phyloP scores from a whole-genome alignment of 2,329 filamentous ascomycete genomes.

The Stemphylium vesicarium region DNA sequence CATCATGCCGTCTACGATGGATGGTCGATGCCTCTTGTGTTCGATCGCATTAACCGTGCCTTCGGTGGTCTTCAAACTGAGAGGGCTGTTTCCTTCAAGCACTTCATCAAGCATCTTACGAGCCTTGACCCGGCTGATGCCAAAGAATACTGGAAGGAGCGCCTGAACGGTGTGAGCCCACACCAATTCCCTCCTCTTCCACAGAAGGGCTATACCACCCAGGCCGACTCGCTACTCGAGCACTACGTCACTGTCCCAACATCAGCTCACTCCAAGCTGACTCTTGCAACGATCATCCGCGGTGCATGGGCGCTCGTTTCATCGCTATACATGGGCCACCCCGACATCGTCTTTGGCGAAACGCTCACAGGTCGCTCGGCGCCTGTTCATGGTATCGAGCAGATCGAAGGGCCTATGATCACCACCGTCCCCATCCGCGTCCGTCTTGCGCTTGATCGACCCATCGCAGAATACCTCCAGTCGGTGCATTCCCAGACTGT shows the following conservation, averaged over 20 bases:
- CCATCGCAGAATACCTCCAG: constrained; percentile 61
- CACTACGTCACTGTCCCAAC: constrained; percentile 52
- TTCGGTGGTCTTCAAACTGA: constrained; percentile 36
- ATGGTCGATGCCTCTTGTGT: constrained; percentile 48
- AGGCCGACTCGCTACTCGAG: constrained; percentile 59
- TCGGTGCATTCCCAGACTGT: constrained; percentile 64
- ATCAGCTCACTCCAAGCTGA: constrained; percentile 50
- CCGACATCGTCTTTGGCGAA: constrained; percentile 64
- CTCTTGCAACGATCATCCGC: constrained; percentile 59
- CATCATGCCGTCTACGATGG: constrained; percentile 63
- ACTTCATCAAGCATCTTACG: constrained; percentile 58
- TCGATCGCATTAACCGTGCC: constrained; percentile 43
- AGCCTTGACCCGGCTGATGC: constrained; percentile 50
- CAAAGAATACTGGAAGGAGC: constrained; percentile 56
- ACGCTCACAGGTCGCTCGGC: constrained; percentile 64
- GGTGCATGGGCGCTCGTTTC: constrained; percentile 67
- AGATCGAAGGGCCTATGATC: constrained; percentile 67
- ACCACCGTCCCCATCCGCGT: constrained; percentile 65
- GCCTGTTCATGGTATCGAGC: constrained; percentile 54
- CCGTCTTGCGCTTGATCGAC: constrained; percentile 51
- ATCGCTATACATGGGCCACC: constrained; percentile 60
- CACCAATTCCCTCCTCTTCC: constrained; percentile 60
- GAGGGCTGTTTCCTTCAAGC: constrained; percentile 49
- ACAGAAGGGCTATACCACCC: constrained; percentile 54
- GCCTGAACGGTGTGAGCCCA: constrained; percentile 54